Evolutionary conservation across 768 basidiomycete species (phyloP).

Genomic region (Termitomyces sp.): DNA sequence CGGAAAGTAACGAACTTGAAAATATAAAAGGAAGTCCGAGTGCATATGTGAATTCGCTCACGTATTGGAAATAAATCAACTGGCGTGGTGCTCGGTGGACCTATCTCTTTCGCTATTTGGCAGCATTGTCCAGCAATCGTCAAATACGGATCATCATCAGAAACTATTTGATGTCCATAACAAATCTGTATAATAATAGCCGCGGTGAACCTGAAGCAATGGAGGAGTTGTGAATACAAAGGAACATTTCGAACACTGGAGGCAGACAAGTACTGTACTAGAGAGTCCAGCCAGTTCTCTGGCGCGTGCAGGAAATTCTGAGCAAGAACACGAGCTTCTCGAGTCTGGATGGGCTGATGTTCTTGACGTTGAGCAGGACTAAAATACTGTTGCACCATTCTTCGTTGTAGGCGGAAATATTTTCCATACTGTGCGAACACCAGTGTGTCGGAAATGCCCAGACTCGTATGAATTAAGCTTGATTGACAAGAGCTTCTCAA

Average conservation of each 20-base stretch:
- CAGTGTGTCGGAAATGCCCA: conserved; percentile 13
- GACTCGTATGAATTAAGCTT: conserved; percentile 7
- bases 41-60: conserved; percentile 7
- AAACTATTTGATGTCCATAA: conserved; percentile 18
- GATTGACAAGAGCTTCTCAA: neutral
- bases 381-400: conserved; percentile 15
- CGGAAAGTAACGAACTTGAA: conserved; percentile 16
- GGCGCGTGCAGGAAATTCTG: conserved; percentile 18
- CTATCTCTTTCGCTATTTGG: conserved; percentile 8
- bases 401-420: conserved; percentile 17
- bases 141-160: conserved; percentile 19
- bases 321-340: conserved; percentile 26
- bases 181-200: conserved; percentile 17
- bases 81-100: conserved; percentile 12
- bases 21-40: neutral
- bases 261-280: neutral
- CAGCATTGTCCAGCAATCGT: conserved; percentile 14
- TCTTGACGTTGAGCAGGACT: conserved; percentile 15
- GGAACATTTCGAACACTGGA: neutral
- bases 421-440: conserved; percentile 17
- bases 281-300: conserved; percentile 13
- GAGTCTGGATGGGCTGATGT: conserved; percentile 22
- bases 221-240: neutral
- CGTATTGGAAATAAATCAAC: conserved; percentile 19
- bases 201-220: conserved; percentile 16